Conservation (phyloP, 306 rosid genomes). For the Myrica gale region DNA sequence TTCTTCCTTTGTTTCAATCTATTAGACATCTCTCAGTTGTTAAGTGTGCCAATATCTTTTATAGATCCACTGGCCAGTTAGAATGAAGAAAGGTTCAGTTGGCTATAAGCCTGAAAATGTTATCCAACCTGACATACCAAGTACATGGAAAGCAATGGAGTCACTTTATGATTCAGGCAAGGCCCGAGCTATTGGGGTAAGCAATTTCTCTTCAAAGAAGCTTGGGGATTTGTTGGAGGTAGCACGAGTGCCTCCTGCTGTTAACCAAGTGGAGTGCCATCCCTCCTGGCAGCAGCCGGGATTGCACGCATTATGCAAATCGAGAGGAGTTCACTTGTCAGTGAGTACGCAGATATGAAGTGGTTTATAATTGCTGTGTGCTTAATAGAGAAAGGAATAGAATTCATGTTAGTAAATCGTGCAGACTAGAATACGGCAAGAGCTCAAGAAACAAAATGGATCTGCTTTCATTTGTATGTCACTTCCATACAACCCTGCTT, state of each 20-base stretch:
- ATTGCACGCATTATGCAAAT: conserved; percentile 39
- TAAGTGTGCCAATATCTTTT: neutral
- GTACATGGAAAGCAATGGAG: conserved; percentile 71
- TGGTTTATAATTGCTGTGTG: neutral
- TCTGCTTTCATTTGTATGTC: neutral
- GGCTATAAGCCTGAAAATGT: conserved; percentile 37
- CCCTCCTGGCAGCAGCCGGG: conserved; percentile 41
- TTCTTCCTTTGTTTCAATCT: neutral
- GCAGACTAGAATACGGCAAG: neutral
- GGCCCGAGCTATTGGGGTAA: conserved; percentile 61
- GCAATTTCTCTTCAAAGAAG: conserved; percentile 63
- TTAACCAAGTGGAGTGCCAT: conserved; percentile 57
- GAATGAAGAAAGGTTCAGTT: conserved; percentile 44
- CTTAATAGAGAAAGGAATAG: neutral
- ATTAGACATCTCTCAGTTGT: neutral
- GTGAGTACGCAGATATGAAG: conserved; percentile 38
- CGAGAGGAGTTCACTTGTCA: conserved; percentile 51
- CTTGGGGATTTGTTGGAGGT: conserved; percentile 44
- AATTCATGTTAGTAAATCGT: neutral
- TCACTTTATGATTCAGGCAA: conserved; percentile 49
- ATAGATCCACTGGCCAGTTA: conserved; percentile 67
- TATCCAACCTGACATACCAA: conserved; percentile 46
- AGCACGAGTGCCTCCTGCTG: conserved; percentile 47
- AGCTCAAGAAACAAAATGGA: neutral
- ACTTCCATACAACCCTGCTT: neutral